Conservation (phyloP, 495 filamentous ascomycete genomes). For the Aspergillus sparsus region DNA sequence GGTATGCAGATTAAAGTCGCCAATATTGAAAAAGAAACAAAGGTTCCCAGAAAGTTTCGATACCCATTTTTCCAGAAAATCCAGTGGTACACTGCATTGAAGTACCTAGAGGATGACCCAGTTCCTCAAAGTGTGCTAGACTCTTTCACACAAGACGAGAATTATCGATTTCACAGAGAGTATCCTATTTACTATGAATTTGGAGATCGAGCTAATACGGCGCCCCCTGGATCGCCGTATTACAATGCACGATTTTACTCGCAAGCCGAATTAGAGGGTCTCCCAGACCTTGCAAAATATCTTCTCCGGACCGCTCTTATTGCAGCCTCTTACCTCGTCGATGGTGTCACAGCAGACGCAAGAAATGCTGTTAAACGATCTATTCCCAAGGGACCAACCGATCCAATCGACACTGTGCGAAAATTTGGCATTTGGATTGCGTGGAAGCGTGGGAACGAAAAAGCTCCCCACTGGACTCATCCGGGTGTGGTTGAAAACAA, state of each 20-base stretch:
- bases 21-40: slow-evolving; percentile 72
- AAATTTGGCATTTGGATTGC: slow-evolving; percentile 70
- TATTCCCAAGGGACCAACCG: slow-evolving; percentile 63
- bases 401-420: slow-evolving; percentile 61
- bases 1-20: slow-evolving; percentile 70
- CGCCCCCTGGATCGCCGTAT: slow-evolving; percentile 43
- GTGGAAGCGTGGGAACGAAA: slow-evolving; percentile 74
- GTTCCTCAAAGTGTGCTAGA: slow-evolving; percentile 60
- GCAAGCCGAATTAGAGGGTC: slow-evolving; percentile 67
- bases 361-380: slow-evolving; percentile 62
- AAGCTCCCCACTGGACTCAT: slow-evolving; percentile 65
- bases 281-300: slow-evolving; percentile 63
- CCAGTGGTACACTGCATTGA: slow-evolving; percentile 69
- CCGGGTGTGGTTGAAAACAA: slow-evolving; percentile 50
- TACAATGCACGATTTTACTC: slow-evolving; percentile 68
- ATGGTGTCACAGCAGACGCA: slow-evolving; percentile 56
- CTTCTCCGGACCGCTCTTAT: slow-evolving; percentile 70
- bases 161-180: slow-evolving; percentile 53
- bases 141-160: slow-evolving; percentile 55
- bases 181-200: slow-evolving; percentile 61
- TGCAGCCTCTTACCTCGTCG: slow-evolving; percentile 60
- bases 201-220: slow-evolving; percentile 53
- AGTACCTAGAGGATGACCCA: slow-evolving; percentile 68
- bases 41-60: slow-evolving; percentile 67
- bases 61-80: slow-evolving; percentile 77